These are phyloP conservation scores for Pleurotus platypus DNA, from an alignment of 768 basidiomycete genomes.

Conservation along the genomic window DNA sequence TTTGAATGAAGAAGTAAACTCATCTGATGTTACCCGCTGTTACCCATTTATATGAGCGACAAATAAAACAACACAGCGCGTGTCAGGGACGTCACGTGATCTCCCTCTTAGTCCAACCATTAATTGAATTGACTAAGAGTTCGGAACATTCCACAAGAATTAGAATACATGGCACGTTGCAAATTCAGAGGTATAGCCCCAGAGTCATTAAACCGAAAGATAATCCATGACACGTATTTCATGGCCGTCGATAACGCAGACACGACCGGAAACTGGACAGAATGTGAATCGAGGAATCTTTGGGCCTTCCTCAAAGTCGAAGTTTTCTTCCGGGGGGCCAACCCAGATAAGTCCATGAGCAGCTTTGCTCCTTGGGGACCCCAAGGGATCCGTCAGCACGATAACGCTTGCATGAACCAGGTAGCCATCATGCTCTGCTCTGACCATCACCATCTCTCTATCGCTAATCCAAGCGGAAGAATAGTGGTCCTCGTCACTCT, in stretches of 20 bases:
- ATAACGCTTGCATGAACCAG: constrained; percentile 1
- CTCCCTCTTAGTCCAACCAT: no score
- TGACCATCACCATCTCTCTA: background rate
- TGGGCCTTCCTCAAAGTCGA: background rate
- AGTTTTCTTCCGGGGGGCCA: background rate
- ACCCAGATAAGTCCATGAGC: constrained; percentile 1
- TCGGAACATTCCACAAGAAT: background rate
- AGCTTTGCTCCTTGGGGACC: background rate
- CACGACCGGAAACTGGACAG: background rate
- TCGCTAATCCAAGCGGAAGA: constrained; percentile 4
- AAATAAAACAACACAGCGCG: no score
- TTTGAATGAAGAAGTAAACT: no score
- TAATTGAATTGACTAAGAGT: no score
- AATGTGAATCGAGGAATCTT: background rate
- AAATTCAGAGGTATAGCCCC: background rate
- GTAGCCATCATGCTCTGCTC: constrained; percentile 4
- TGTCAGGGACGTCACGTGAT: no score
- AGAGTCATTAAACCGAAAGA: background rate
- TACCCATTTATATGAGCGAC: no score
- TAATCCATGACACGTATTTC: constrained; percentile 7
- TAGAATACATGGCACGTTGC: background rate
- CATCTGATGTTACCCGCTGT: no score
- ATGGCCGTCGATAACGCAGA: background rate
- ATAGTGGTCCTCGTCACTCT: constrained; percentile 1
- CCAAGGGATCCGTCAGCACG: background rate